Conservation (phyloP, 768 basidiomycete species). For the Phanerodontia chrysosporium region DNA sequence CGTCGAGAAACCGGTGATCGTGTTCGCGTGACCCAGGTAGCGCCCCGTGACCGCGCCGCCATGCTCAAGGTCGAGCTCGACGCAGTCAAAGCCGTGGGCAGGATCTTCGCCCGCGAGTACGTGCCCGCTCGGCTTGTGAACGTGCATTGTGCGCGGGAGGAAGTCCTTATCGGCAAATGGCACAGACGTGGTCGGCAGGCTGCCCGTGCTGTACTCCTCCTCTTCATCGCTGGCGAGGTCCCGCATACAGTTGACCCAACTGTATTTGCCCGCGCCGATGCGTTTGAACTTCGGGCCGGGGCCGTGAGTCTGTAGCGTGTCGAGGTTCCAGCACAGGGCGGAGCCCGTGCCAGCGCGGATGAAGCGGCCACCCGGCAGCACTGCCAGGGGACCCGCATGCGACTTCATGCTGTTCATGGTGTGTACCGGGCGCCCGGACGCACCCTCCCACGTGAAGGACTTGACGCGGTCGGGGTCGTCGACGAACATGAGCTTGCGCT, state of each 20-base stretch:
- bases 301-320: constrained; percentile 16
- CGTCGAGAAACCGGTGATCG: constrained; percentile 29
- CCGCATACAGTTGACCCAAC: not conserved
- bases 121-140: constrained; percentile 10
- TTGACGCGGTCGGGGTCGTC: constrained; percentile 34
- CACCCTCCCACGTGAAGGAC: constrained; percentile 31
- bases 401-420: constrained; percentile 24
- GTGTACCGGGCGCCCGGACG: constrained; percentile 18
- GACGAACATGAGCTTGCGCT: constrained; percentile 33
- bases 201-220: constrained; percentile 7
- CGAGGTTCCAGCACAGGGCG: constrained; percentile 34
- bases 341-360: constrained; percentile 32
- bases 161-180: not conserved
- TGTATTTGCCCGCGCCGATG: constrained; percentile 7
- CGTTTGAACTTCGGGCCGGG: constrained; percentile 4
- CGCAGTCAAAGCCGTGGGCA: constrained; percentile 8
- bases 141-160: not conserved
- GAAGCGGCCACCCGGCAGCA: constrained; percentile 26
- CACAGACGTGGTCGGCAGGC: not conserved
- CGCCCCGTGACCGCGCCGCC: constrained; percentile 27
- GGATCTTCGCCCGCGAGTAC: constrained; percentile 1
- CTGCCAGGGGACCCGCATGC: constrained; percentile 27
- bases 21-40: constrained; percentile 37
- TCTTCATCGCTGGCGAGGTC: constrained; percentile 13
- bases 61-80: constrained; percentile 30